Base-by-base conservation (phyloP, 164 flowering plant species). In the Stephania cephalantha region DNA sequence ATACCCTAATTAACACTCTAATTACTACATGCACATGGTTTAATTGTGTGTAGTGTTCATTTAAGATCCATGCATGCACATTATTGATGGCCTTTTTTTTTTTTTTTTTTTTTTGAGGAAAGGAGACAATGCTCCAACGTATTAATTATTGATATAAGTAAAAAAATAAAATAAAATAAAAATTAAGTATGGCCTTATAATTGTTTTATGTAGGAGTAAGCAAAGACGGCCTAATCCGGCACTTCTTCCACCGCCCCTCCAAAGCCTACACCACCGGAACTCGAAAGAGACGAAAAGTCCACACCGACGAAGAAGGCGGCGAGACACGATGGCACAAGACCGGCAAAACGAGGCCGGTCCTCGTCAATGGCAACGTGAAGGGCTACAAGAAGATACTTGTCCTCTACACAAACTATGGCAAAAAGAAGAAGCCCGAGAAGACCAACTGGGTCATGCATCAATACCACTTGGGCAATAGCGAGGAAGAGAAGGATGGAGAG, bases 381-480 rank as follows among this genome's bases (percentile, higher is more conserved):
- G 97, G 97, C 6, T 89, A 84, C 87, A 91, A 91, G 79, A 91
- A 91, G 78, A 91, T 91, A 13, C 82, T 91, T 12, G 96, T 91
- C 45, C 90, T 91, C 63, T 91, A 91, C 86, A 90, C 91, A 67
- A 91, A 90, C 84, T 90, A 89, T 72, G 97, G 94, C 1, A 79
- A 87, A 79, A 88, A 88, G 76, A 79, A 85, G 53, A 91, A 91
- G 69, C 94, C 97, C 1, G 93, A 91, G 76, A 91, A 91, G 76
- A 91, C 97, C 2, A 91, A 90, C 71, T 91, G 97, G 97, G 94
- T 91, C 4, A 91, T 90, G 97, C 97, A 91, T 50, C 97, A 91
- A 48, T 91, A 91, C 79, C 97, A 91, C 66, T 78, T 91, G 2
- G 97, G 97, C 35, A 79, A 80, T 64, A 86, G 85, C 64, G 97